phyloP scores from a whole-genome alignment of 331 rosid species.

The Saraca asoca region DNA sequence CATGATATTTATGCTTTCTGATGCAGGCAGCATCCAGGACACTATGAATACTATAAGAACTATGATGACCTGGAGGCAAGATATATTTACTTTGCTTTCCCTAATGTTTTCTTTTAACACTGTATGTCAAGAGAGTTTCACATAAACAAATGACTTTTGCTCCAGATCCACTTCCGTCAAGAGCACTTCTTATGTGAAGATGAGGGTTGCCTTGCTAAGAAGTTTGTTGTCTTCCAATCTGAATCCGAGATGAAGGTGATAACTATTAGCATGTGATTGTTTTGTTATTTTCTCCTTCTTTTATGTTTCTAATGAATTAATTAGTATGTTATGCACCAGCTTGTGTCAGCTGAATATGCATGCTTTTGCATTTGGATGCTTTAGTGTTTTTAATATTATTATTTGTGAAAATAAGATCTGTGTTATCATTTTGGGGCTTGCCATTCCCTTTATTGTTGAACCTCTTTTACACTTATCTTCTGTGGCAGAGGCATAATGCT shows the following conservation, averaged over 20 bases:
- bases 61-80: constrained; percentile 97
- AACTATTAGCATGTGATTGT: constrained; percentile 23
- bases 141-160: constrained; percentile 15
- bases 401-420: constrained; percentile 6
- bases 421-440: background rate
- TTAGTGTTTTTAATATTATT: constrained; percentile 12
- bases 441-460: constrained; percentile 29
- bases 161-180: constrained; percentile 88
- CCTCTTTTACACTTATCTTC: constrained; percentile 20
- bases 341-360: constrained; percentile 6
- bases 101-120: background rate
- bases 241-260: constrained; percentile 93
- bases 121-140: too few relatives aligned
- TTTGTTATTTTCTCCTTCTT: background rate
- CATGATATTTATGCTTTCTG: constrained; percentile 26
- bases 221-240: constrained; percentile 82
- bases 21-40: constrained; percentile 89
- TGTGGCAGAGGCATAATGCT: constrained; percentile 77
- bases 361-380: constrained; percentile 23
- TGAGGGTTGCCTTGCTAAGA: constrained; percentile 83
- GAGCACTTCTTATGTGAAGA: constrained; percentile 96
- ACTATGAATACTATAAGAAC: constrained; percentile 78
- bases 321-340: constrained; percentile 19
- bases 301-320: constrained; percentile 15
- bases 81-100: constrained; percentile 29